Evolutionary conservation across 345 rosid genomes (phyloP), one percentile per base, ranked within the genome.

Genomic region (Xanthoceras sorbifolium): DNA sequence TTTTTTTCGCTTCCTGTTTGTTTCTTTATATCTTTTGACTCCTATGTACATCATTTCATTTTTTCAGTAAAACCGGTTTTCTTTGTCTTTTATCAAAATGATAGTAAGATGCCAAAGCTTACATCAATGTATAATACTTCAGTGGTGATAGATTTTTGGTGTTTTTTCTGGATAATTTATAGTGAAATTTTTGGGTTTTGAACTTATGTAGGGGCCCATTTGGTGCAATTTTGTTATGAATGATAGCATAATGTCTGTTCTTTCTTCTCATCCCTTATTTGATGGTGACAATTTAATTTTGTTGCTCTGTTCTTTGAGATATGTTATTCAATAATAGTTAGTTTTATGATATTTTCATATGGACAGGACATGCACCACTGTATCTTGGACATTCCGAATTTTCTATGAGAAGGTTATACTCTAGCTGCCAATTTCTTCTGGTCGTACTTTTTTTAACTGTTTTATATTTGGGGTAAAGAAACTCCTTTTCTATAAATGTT

Each of bases 311-410:
- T 36, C 46, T 4, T 38, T 40, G 1, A 18, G 4, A 17, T 62
- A 4, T 28, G 0, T 73, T 6, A 31, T 42, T 61, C 54, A 29
- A 10, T 9, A 29, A 32, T 36, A 46, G 14, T 29, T 57, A 12
- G 15, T 52, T 73, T 63, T 42, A 65, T 34, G 29, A 18, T 23
- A 36, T 71, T 57, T 73, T 72, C 64, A 46, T 68, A 18, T 55
- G 60, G 44, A 29, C 85, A 90, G 94, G 87, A 90, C 94, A 25
- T 90, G 94, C 71, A 90, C 94, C 73, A 89, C 92, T 46, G 92
- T 90, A 40, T 90, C 92, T 15, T 90, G 92, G 92, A 89, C 94
- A 59, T 90, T 90, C 76, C 87, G 94, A 54, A 86, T 82, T 64
- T 89, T 90, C 78, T 87, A 89, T 74, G 93, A 91, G 83, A 91